Base-by-base conservation (phyloP, 2,329 filamentous ascomycete genomes). In the Aaosphaeria pasadenensis region DNA sequence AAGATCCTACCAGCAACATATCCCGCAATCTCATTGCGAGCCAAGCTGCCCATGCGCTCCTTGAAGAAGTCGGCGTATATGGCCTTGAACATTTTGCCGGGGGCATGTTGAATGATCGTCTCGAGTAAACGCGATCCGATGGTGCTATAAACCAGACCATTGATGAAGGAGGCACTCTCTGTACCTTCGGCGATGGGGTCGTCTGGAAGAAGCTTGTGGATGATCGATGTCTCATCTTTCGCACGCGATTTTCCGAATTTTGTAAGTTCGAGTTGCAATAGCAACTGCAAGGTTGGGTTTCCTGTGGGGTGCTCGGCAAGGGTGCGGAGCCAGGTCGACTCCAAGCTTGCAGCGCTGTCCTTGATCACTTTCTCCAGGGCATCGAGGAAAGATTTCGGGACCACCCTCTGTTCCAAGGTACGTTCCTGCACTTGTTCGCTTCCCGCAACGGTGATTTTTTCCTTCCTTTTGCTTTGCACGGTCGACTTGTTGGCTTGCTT, bases 401-500 rank as follows among this genome's bases (percentile, higher is more conserved):
- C 89, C 1, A 79, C 75, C 44, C 74, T 63, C 40, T 72, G 64
- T 49, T 71, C 64, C 7, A 71, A 45, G 0, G 59, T 54, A 31
- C 56, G 49, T 13, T 69, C 64, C 24, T 83, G 79, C n/a, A 77
- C 72, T 6, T 76, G 71, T 2, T 73, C 66, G 4, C 74, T 73
- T 2, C 79, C 77, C 2, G 74, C 75, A 1, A 71, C 57, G 1
- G 81, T 80, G 43, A 95, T 79, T 57, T 88, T 86, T 71, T 97
- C 91, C 72, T 97, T 97, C 73, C 86, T 91, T 71, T 89, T 91
- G 77, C 92, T 96, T 66, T 92, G 89, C 42, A 96, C 73, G n/a
- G 95, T 74, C 1, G 85, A 85, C 66, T 85, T 86, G 28, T 81
- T 50, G 48, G 54, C 60, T 51, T 63, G 58, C 48, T 87, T 83